phyloP scores from a whole-genome alignment of 495 filamentous ascomycete species.

The Physcia stellaris region DNA sequence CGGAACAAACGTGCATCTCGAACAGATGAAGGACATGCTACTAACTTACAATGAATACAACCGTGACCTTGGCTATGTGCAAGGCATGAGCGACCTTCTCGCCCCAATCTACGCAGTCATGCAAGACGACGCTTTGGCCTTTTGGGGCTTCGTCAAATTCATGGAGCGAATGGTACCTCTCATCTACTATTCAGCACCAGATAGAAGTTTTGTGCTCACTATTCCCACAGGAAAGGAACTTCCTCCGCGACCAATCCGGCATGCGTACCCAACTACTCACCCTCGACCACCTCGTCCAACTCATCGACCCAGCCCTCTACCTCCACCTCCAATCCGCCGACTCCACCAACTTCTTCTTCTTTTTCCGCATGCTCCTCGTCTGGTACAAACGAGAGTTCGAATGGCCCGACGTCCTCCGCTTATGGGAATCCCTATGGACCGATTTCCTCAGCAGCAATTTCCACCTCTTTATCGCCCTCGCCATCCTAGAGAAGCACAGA shows the following conservation, averaged over 20 bases:
- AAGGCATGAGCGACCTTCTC: conserved; percentile 95
- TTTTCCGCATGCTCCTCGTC: conserved; percentile 95
- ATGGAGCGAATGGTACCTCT: conserved; percentile 75
- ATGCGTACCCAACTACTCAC: conserved; percentile 87
- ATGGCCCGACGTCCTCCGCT: conserved; percentile 69
- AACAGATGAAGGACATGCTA: conserved; percentile 98
- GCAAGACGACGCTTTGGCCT: conserved; percentile 92
- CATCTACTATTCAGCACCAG: neutral
- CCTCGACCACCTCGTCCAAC: conserved; percentile 82
- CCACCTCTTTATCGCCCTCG: conserved; percentile 86
- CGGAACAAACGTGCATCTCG: conserved; percentile 93
- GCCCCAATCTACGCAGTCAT: conserved; percentile 93
- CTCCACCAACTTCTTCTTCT: conserved; percentile 98
- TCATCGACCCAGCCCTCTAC: conserved; percentile 93
- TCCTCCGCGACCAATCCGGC: conserved; percentile 86
- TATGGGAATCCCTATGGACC: conserved; percentile 95
- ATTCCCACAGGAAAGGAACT: conserved; percentile 63
- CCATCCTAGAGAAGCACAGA: conserved; percentile 90
- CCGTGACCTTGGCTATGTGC: conserved; percentile 83
- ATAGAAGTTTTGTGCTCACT: conserved; percentile 3
- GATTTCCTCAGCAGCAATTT: conserved; percentile 79
- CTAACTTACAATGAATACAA: conserved; percentile 98
- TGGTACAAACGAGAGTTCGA: conserved; percentile 98
- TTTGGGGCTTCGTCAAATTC: conserved; percentile 92
- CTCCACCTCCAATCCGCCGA: conserved; percentile 79